phyloP scores from a whole-genome alignment of 352 stramenopile genomes.

The Pythium sukuiense region DNA sequence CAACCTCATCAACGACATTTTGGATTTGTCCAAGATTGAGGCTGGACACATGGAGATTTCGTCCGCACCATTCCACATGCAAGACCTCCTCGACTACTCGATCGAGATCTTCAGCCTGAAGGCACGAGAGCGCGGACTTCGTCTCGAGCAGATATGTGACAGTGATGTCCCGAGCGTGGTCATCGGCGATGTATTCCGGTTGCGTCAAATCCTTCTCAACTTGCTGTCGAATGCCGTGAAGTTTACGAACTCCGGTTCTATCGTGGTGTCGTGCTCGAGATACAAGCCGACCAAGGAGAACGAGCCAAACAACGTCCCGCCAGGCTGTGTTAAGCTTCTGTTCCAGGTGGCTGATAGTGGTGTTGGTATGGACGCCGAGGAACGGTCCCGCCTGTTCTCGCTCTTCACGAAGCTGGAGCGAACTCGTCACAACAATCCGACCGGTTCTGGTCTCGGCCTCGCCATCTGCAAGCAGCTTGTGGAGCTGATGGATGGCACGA shows the following conservation, averaged over 20 bases:
- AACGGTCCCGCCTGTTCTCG: constrained; percentile 74
- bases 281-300: constrained; percentile 4
- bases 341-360: constrained; percentile 86
- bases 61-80: constrained; percentile 72
- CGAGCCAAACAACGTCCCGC: not conserved
- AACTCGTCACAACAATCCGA: constrained; percentile 76
- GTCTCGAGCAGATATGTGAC: constrained; percentile 72
- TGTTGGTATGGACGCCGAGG: constrained; percentile 71
- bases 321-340: constrained; percentile 60
- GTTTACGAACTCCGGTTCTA: constrained; percentile 75
- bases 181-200: constrained; percentile 70
- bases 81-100: constrained; percentile 77
- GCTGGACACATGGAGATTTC: constrained; percentile 88
- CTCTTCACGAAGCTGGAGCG: constrained; percentile 79
- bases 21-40: constrained; percentile 92
- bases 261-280: constrained; percentile 54
- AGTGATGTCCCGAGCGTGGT: constrained; percentile 60
- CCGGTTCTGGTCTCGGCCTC: constrained; percentile 75
- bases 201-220: constrained; percentile 75
- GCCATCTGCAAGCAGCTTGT: constrained; percentile 85
- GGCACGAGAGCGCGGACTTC: constrained; percentile 75
- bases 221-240: constrained; percentile 81
- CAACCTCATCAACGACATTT: constrained; percentile 89
- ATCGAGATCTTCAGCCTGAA: constrained; percentile 89
- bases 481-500: constrained; percentile 82